Evolutionary conservation across 1,139 yeast genomes (phyloP), one percentile per base, ranked within the genome.

Genomic region (Taiozyma sp.): DNA sequence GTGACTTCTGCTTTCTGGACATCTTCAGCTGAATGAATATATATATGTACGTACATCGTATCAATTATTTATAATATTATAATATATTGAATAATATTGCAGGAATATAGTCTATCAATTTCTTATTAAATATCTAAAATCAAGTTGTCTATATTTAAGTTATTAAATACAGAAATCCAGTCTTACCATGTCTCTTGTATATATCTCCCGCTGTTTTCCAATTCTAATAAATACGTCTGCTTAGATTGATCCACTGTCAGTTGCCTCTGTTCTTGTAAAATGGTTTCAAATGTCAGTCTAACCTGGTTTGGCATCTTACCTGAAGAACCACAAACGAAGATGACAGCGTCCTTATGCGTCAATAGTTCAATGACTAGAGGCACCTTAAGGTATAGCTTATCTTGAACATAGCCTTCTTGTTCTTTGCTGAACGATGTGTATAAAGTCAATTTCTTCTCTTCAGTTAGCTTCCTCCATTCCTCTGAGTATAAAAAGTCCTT

Each of bases 231-330:
- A 56, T 74, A 80, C 32, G n/a, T n/a, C n/a, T 65, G 59, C 40
- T 75, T 77, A 0, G 91, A 85, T 14, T 72, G 73, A 1, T 70
- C 74, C 2, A 72, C 76, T 13, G 69, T 63, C 30, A 72, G 47
- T 0, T 57, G 58, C 22, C 53, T 49, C n/a, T 57, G 55, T 30
- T 61, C 65, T 47, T 57, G 56, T 32, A 62, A 45, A 2, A 62
- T 53, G 1, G 54, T 55, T 24, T 57, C 61, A 55, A 70, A 64
- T 0, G 97, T 91, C 22, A 86, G 68, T 54, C 96, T 73, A 1
- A 93, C 95, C 64, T 93, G 95, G 40, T 83, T 77, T 1, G 99
- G 99, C 99, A 93, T 95, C 56, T 82, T 80, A 0, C 99, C 99
- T 37, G 96, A 84, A 13, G 96, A 85, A 0, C 99, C 97, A 72